Percentiles rank a stretch among this genome's conserved stretches.
These are phyloP conservation scores for Cenchrus americanus DNA, from an alignment of 176 grass and related monocot genomes.

Conservation along the genomic window DNA sequence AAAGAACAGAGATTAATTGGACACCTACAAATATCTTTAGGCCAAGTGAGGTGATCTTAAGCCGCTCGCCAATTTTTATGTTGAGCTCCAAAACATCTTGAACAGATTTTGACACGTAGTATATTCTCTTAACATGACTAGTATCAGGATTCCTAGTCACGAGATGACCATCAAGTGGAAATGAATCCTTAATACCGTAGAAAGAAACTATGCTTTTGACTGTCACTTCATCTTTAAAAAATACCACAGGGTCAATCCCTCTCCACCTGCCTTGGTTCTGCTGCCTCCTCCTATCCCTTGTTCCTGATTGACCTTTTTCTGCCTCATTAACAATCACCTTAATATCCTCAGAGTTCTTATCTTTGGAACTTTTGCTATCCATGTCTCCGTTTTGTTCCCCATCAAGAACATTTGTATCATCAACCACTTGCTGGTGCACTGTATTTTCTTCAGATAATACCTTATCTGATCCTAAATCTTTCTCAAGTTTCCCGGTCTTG, in stretches of 20 bases:
- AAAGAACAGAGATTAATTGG: conserved; percentile 22
- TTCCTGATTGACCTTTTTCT: conserved; percentile 57
- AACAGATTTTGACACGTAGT: conserved; percentile 89
- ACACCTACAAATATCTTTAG: conserved; percentile 96
- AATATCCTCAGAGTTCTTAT: conserved; percentile 39
- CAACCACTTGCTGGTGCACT: conserved; percentile 33
- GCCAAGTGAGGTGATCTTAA: conserved; percentile 93
- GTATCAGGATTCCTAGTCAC: conserved; percentile 86
- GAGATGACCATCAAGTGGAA: conserved; percentile 78
- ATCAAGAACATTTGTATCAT: conserved; percentile 41
- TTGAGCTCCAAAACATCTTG: conserved; percentile 80
- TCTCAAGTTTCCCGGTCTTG: conserved; percentile 35
- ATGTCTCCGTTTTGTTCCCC: conserved; percentile 42
- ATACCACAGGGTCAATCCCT: conserved; percentile 95
- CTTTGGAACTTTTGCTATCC: conserved; percentile 41
- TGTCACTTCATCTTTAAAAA: conserved; percentile 79
- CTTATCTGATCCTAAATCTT: conserved; percentile 35
- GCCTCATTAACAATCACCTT: conserved; percentile 46
- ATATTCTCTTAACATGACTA: conserved; percentile 91
- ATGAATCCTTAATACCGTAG: conserved; percentile 79
- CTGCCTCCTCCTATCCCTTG: conserved; percentile 40
- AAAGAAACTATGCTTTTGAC: conserved; percentile 81
- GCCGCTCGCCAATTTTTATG: conserved; percentile 72
- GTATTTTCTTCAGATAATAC: conserved; percentile 48
- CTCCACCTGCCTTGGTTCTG: conserved; percentile 79